phyloP scores from a whole-genome alignment of 257 asterid species.

The Vinca minor region DNA sequence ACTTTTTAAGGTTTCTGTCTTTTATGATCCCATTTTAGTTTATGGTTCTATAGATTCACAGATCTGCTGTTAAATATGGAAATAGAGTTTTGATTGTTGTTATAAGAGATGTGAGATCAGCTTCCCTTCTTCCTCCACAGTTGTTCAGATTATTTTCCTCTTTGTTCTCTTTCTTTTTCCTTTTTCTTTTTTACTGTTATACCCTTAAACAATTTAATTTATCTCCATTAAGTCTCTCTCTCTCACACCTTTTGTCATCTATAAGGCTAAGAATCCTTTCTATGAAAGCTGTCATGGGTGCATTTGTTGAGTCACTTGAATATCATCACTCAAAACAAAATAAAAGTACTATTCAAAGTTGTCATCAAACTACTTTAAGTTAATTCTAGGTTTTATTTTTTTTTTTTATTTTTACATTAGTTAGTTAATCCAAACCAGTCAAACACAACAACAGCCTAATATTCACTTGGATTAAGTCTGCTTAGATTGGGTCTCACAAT shows the following conservation, averaged over 20 bases:
- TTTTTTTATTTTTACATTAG: neutral
- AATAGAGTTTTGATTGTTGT: too few relatives aligned
- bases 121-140: slow-evolving; percentile 32
- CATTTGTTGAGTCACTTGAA: slow-evolving; percentile 32
- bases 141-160: slow-evolving; percentile 9
- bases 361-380: slow-evolving; percentile 14
- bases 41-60: slow-evolving; percentile 22
- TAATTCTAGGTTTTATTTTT: too few relatives aligned
- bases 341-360: slow-evolving; percentile 26
- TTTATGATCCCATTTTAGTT: slow-evolving; percentile 36
- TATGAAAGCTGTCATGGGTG: slow-evolving; percentile 43
- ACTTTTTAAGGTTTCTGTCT: slow-evolving; percentile 24
- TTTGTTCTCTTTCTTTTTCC: slow-evolving; percentile 15
- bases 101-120: slow-evolving; percentile 37
- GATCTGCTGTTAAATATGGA: slow-evolving; percentile 40
- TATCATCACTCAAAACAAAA: slow-evolving; percentile 25
- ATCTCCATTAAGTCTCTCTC: too few relatives aligned
- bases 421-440: slow-evolving; percentile 3
- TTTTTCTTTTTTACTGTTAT: too few relatives aligned
- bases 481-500: too few relatives aligned
- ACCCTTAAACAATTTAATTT: too few relatives aligned
- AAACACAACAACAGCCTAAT: too few relatives aligned
- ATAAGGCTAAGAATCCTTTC: slow-evolving; percentile 19
- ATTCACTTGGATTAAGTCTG: too few relatives aligned
- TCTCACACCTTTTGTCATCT: slow-evolving; percentile 20